phyloP scores from a whole-genome alignment of 23 red algal species.

The Gracilaria caudata region DNA sequence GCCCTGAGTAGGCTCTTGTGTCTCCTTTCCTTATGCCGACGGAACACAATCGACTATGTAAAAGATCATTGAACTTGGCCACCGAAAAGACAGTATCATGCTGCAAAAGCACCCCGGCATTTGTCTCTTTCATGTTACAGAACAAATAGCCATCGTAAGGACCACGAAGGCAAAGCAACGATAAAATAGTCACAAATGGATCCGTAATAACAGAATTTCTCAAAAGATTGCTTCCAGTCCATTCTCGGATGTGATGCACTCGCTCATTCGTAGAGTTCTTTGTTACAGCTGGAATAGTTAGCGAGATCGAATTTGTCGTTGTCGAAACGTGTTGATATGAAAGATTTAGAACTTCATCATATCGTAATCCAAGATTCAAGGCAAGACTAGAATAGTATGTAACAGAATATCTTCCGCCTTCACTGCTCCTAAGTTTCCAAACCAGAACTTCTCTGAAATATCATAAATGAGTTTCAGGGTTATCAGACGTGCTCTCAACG shows the following conservation, averaged over 20 bases:
- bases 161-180: constrained; percentile 13
- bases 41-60: background rate
- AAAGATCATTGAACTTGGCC: background rate
- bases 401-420: background rate
- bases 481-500: background rate
- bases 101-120: background rate
- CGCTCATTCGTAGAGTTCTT: constrained; percentile 13
- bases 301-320: background rate
- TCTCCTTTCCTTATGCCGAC: constrained; percentile 1
- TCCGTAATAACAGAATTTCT: constrained; percentile 14
- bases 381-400: constrained; percentile 21
- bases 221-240: background rate
- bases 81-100: too few species aligned
- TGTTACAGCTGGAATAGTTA: background rate
- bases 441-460: constrained; percentile 15
- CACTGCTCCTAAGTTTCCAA: background rate
- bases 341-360: constrained; percentile 21
- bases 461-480: constrained; percentile 5
- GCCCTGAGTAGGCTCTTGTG: constrained; percentile 2
- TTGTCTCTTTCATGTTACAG: constrained; percentile 19
- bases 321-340: background rate
- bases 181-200: constrained; percentile 2
- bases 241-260: background rate
- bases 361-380: constrained; percentile 12
- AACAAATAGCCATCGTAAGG: background rate